Evolutionary conservation across 2,329 filamentous ascomycete species (phyloP), one percentile per base, ranked within the genome.

Genomic region (Monosporascus sp.): DNA sequence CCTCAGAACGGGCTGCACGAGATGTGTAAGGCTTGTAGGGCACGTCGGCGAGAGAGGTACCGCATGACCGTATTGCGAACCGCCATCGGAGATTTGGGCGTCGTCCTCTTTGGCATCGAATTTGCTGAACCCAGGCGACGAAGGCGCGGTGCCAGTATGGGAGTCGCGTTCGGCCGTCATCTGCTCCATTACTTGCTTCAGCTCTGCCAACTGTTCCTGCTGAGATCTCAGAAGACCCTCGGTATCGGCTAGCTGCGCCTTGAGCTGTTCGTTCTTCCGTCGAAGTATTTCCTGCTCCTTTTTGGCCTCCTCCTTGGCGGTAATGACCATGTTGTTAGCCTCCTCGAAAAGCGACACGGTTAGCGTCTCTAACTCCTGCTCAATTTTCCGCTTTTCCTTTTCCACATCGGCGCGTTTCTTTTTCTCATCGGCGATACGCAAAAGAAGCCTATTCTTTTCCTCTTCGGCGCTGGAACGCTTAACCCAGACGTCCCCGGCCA

Each of bases 261-360:
- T 89, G 49, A 97, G 80, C 70, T 95, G 90, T 53, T 96, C 90
- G 63, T 94, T 96, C 67, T 90, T 90, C 65, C 88, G 88, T 53
- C 91, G 85, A 43, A 92, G 76, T 5, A 81, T 80, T 60, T 97
- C 91, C 38, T 90, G 87, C 62, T 97, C 90, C 58, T 83, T 85
- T 56, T 91, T 85, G 8, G 94, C 91, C 56, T 96, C 90, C 68
- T 92, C 90, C 65, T 96, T 90, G 38, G 93, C 93, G 17, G 84
- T 85, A 41, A 93, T 89, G 50, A 99, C 94, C 93, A 99, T 97
- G 78, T 88, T 92, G 74, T 99, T 97, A 48, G 94, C 94, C 75
- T 99, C 93, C 67, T 97, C 91, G 58, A 99, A 99, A n/a, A 99
- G 79, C 27, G 90, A 91, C 1, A 90, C 85, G 0, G 94, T 97